Percentiles rank a stretch among this genome's conserved stretches.
These are phyloP conservation scores for Nannochloropsis granulata DNA, from an alignment of 108 stramenopile genomes.

Conservation along the genomic window DNA sequence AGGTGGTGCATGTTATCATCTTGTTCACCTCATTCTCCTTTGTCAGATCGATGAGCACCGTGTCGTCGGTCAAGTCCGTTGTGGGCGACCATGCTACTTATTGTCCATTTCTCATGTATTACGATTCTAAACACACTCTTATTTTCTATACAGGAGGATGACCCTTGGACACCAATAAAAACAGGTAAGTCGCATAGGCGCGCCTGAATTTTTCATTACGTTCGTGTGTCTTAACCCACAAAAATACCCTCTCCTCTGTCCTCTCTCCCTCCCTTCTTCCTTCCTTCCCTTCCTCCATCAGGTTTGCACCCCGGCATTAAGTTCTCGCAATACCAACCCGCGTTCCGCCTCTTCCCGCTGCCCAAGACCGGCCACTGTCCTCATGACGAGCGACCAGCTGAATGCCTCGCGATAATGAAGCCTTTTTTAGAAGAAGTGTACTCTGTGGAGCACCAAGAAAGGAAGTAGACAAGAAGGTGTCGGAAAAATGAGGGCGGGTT, in stretches of 20 bases:
- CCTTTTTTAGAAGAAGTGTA: too few species aligned
- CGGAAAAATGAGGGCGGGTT: too few species aligned
- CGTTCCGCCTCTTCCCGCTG: constrained; percentile 15
- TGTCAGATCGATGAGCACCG: neutral
- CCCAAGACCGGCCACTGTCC: constrained; percentile 29
- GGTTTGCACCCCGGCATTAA: constrained; percentile 13
- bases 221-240: too few species aligned
- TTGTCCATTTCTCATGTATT: neutral
- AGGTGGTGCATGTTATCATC: too few species aligned
- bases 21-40: too few species aligned
- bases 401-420: neutral
- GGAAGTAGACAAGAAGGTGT: too few species aligned
- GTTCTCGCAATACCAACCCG: constrained; percentile 6
- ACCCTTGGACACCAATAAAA: constrained; percentile 28
- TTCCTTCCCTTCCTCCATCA: too few species aligned
- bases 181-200: neutral
- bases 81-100: too few species aligned
- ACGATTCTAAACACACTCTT: neutral
- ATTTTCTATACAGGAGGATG: constrained; percentile 10
- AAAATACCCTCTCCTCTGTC: too few species aligned
- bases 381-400: constrained; percentile 20
- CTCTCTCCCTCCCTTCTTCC: too few species aligned
- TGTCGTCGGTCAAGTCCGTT: neutral
- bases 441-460: too few species aligned
- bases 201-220: too few species aligned